These are phyloP conservation scores for Vaccinium myrtillus DNA, from an alignment of 148 eudicot genomes.

Conservation along the genomic window DNA sequence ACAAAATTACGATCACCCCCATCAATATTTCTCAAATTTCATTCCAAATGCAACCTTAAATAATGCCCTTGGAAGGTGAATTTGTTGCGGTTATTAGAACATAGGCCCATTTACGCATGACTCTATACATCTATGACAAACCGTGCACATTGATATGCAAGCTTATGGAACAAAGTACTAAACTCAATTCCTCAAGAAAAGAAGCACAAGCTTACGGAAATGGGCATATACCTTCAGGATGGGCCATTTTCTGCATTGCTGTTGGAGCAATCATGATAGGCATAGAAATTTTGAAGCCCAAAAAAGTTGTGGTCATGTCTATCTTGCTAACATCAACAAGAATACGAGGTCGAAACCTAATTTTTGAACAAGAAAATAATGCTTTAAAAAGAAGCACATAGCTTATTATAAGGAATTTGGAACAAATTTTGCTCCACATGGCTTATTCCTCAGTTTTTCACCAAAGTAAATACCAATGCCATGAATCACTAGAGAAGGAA, in stretches of 20 bases:
- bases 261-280: constrained; percentile 96
- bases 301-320: constrained; percentile 57
- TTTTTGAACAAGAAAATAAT: neutral
- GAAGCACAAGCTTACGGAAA: neutral
- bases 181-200: neutral
- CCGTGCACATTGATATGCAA: neutral
- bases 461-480: neutral
- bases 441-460: neutral
- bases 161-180: neutral
- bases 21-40: neutral
- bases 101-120: neutral
- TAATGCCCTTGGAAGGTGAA: neutral
- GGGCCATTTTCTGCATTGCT: constrained; percentile 94
- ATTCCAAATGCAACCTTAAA: neutral
- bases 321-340: constrained; percentile 75
- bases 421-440: neutral
- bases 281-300: constrained; percentile 86
- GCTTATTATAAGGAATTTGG: neutral
- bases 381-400: neutral
- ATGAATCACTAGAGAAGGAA: constrained; percentile 4
- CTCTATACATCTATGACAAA: no score
- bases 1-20: neutral
- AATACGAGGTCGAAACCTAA: constrained; percentile 87
- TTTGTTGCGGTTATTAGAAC: no score
- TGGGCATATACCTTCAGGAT: constrained; percentile 62